phyloP scores from a whole-genome alignment of 495 filamentous ascomycete genomes.

The Xylaria curta region DNA sequence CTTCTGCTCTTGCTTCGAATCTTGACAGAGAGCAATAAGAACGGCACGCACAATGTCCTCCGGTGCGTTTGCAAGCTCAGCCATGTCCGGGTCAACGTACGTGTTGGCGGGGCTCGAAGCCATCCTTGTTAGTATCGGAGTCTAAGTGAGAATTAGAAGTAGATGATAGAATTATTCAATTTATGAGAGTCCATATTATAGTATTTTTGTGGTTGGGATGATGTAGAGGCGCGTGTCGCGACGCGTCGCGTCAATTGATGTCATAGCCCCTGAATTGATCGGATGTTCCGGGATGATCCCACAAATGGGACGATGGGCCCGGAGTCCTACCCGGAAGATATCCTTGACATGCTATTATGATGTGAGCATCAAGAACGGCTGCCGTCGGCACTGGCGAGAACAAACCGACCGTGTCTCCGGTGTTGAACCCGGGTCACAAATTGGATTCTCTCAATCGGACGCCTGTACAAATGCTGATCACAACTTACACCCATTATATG shows the following conservation, averaged over 20 bases:
- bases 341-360: neutral
- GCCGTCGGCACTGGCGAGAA: neutral
- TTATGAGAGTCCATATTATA: neutral
- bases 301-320: neutral
- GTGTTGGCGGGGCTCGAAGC: neutral
- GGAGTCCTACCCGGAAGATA: neutral
- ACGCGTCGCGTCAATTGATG: neutral
- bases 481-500: neutral
- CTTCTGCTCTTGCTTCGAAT: slow-evolving; percentile 6
- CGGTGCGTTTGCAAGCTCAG: neutral
- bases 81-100: neutral
- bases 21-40: slow-evolving; percentile 7
- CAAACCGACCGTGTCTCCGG: neutral
- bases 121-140: neutral
- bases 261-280: neutral
- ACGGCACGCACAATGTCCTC: slow-evolving; percentile 5
- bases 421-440: neutral
- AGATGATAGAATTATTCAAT: neutral
- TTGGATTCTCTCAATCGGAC: neutral
- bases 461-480: neutral
- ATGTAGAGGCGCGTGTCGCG: neutral
- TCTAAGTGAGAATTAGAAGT: neutral
- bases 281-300: neutral
- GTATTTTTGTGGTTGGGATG: neutral
- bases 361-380: neutral